Evolutionary conservation across 2,329 filamentous ascomycete genomes (phyloP).

Genomic region (Lomentospora prolificans): DNA sequence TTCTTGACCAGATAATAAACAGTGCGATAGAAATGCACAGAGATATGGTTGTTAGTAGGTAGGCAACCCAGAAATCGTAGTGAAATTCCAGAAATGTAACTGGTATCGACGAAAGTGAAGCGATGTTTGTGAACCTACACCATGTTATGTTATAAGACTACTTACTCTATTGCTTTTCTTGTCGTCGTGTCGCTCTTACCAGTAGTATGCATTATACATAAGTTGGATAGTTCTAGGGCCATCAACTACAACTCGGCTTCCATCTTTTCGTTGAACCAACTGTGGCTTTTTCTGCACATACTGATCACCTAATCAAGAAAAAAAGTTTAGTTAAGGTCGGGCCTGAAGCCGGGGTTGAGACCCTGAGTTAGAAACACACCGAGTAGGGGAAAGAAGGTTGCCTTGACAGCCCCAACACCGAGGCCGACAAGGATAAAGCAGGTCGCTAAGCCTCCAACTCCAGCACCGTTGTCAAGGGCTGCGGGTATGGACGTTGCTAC

Average conservation of each 20-base stretch:
- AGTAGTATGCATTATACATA: conserved; percentile 61
- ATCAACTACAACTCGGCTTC: conserved; percentile 56
- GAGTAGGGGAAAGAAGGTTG: conserved; percentile 59
- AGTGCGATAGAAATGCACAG: conserved; percentile 54
- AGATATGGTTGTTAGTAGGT: conserved; percentile 55
- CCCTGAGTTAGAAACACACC: conserved; percentile 48
- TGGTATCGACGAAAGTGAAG: conserved; percentile 53
- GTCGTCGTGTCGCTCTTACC: not conserved
- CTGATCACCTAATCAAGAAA: not conserved
- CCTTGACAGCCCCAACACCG: conserved; percentile 67
- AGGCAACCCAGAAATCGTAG: conserved; percentile 68
- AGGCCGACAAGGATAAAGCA: conserved; percentile 32
- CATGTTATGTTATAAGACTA: no score
- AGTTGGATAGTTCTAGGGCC: conserved; percentile 51
- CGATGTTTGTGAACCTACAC: conserved; percentile 56
- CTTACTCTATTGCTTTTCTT: not conserved
- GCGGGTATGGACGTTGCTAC: conserved; percentile 19
- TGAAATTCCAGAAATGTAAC: conserved; percentile 67
- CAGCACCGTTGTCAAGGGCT: conserved; percentile 5
- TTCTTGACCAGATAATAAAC: conserved; percentile 45
- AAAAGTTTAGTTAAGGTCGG: conserved; percentile 20
- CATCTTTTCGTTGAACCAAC: conserved; percentile 21
- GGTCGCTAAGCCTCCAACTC: conserved; percentile 7
- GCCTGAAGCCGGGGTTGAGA: conserved; percentile 42
- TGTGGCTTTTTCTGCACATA: not conserved